Percentiles rank a stretch among this genome's conserved stretches.
These are phyloP conservation scores for Ascochyta clinopodiicola DNA, from an alignment of 2,329 filamentous ascomycete genomes.

Conservation along the genomic window DNA sequence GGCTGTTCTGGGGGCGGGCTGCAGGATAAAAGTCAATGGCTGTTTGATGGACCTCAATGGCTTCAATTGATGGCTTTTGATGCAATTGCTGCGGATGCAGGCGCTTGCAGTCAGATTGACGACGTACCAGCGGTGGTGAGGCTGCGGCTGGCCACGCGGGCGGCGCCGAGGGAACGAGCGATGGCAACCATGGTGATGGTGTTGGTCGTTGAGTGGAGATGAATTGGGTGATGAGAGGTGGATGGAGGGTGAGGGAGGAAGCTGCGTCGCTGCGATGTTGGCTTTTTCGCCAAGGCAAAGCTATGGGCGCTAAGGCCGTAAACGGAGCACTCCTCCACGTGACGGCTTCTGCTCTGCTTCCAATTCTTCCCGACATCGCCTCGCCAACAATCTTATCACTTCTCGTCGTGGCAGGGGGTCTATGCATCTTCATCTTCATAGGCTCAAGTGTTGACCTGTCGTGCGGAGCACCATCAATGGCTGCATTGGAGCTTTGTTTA, in stretches of 20 bases:
- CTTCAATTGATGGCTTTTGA: slow-evolving; percentile 22
- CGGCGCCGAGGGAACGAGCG: slow-evolving; percentile 49
- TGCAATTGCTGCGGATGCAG: slow-evolving; percentile 45
- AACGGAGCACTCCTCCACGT: slow-evolving; percentile 10
- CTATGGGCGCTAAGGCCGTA: slow-evolving; percentile 28
- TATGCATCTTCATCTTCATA: not conserved
- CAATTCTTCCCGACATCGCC: slow-evolving; percentile 18
- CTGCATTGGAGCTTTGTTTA: slow-evolving; percentile 1
- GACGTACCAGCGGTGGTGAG: slow-evolving; percentile 49
- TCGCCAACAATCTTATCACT: slow-evolving; percentile 18
- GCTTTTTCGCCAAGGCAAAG: slow-evolving; percentile 21
- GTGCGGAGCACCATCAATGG: slow-evolving; percentile 5
- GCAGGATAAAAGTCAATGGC: slow-evolving; percentile 43
- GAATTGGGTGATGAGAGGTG: slow-evolving; percentile 38
- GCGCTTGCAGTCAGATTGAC: slow-evolving; percentile 21
- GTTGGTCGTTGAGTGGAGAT: slow-evolving; percentile 49
- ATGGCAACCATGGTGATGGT: slow-evolving; percentile 51
- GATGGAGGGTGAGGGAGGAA: slow-evolving; percentile 19
- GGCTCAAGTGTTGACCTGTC: not conserved
- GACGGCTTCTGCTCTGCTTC: slow-evolving; percentile 2
- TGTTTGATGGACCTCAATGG: slow-evolving; percentile 39
- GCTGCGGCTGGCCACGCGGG: slow-evolving; percentile 50
- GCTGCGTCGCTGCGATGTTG: slow-evolving; percentile 6
- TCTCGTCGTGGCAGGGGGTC: not conserved
- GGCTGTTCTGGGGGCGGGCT: slow-evolving; percentile 48